A percentile compares a stretch with the other conserved stretches of the same genome.
Conservation (phyloP, 768 basidiomycete species). For the Phlegmacium glaucopus region DNA sequence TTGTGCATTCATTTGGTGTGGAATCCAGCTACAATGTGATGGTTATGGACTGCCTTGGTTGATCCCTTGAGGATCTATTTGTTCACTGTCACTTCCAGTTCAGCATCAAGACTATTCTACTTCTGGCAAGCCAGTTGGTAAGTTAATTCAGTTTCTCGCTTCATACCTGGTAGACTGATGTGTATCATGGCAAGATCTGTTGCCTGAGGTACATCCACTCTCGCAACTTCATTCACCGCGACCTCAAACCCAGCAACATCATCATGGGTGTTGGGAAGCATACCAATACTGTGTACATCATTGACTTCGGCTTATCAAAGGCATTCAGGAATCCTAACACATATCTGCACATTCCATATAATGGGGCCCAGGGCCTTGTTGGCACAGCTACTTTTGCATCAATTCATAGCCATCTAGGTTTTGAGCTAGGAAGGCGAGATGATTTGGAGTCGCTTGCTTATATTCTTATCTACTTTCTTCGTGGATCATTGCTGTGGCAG, state of each 20-base stretch:
- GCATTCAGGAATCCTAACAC: slow-evolving; percentile 99
- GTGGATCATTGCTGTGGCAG: no score
- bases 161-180: no score
- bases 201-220: slow-evolving; percentile 99
- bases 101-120: slow-evolving; percentile 90
- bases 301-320: slow-evolving; percentile 96
- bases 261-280: slow-evolving; percentile 98
- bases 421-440: no score
- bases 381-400: slow-evolving; percentile 60
- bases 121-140: slow-evolving; percentile 94
- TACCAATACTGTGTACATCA: slow-evolving; percentile 95
- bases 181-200: no score
- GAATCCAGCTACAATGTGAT: slow-evolving; percentile 98
- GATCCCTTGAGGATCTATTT: slow-evolving; percentile 82
- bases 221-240: slow-evolving; percentile 91
- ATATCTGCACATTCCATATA: slow-evolving; percentile 94
- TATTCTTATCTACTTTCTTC: no score
- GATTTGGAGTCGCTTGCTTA: no score
- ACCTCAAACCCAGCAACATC: slow-evolving; percentile 99
- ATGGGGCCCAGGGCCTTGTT: slow-evolving; percentile 97
- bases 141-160: slow-evolving; percentile 94
- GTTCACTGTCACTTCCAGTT: slow-evolving; percentile 94
- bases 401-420: no score
- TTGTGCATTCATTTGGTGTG: slow-evolving; percentile 86
- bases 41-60: slow-evolving; percentile 93